These are phyloP conservation scores for Fraxinus nigra DNA, from an alignment of 305 asterid species.

Conservation along the genomic window DNA sequence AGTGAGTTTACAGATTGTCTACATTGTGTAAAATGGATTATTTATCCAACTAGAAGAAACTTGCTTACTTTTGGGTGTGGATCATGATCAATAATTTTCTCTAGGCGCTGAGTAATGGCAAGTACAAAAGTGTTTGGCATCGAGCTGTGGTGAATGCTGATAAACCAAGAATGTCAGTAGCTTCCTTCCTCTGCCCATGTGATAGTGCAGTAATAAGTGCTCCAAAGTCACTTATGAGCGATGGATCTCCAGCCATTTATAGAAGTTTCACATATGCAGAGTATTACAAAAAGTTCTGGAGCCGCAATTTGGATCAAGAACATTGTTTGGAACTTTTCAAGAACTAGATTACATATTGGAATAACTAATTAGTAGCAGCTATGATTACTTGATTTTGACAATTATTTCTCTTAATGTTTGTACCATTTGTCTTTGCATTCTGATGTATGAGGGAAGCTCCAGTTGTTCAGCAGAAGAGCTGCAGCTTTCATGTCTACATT, in stretches of 20 bases:
- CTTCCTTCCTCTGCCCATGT: slow-evolving; percentile 85
- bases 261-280: slow-evolving; percentile 66
- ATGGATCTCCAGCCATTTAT: slow-evolving; percentile 42
- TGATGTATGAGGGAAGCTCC: not conserved
- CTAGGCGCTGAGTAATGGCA: slow-evolving; percentile 78
- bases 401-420: not conserved
- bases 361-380: not conserved
- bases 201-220: slow-evolving; percentile 61
- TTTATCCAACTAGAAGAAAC: not conserved
- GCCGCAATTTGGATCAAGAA: slow-evolving; percentile 73
- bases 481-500: not conserved
- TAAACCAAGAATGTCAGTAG: slow-evolving; percentile 61
- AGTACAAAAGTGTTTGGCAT: slow-evolving; percentile 81
- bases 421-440: not conserved
- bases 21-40: not conserved
- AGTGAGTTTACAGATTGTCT: not conserved
- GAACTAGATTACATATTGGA: slow-evolving; percentile 31
- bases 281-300: slow-evolving; percentile 88
- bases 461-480: not conserved
- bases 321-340: slow-evolving; percentile 78
- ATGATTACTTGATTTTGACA: not conserved
- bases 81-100: not conserved
- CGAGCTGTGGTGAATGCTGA: slow-evolving; percentile 74
- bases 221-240: slow-evolving; percentile 48
- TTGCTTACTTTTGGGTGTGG: not conserved